Base-by-base conservation (phyloP, 179 eudicot genomes). In the Amaranthus tricolor region DNA sequence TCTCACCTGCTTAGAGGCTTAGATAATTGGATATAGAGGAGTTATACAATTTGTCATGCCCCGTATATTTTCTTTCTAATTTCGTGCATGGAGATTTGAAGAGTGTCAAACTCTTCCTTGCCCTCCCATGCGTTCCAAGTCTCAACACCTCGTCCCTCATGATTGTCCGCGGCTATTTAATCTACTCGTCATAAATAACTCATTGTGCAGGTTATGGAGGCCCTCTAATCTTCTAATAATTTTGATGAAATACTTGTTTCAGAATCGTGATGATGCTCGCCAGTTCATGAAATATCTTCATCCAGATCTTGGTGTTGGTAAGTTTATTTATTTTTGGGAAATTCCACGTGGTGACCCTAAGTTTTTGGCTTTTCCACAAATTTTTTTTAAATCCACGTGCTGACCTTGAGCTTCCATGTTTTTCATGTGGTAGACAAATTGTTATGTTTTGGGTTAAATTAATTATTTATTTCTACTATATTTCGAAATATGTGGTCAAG, bases 241-340 rank as follows among this genome's bases (percentile, higher is more conserved):
- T 75, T 63, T 74, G 64, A 61, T 60, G 68, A 63, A 79, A 55
- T 77, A 12, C 53, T 71, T 58, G 45, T 71, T 85, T 51, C 93
- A 95, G 99, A 93, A 77, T 63, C 97, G 97, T 62, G 96, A 93
- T 87, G 95, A 95, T 86, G 99, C 99, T 79, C 91, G 97, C 66
- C 95, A 89, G 76, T 95, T 95, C 79, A 93, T 95, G 99, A 93
- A 85, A 75, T 91, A 85, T 83, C 90, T 95, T 71, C 96, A 95
- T 85, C 92, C 90, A 67, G 92, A 89, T 82, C 96, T 95, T 75
- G 98, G 99, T 70, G 71, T 89, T 86, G 98, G 99, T 95, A 86
- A 77, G 81, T 47, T 52, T n/a, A n/a, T n/a, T n/a, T n/a, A n/a
- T n/a, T n/a, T n/a, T n/a, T n/a, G n/a, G n/a, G n/a, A n/a, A n/a